Evolutionary conservation across 768 basidiomycete species (phyloP), one percentile per base, ranked within the genome.

Genomic region (Crucibulum laeve): DNA sequence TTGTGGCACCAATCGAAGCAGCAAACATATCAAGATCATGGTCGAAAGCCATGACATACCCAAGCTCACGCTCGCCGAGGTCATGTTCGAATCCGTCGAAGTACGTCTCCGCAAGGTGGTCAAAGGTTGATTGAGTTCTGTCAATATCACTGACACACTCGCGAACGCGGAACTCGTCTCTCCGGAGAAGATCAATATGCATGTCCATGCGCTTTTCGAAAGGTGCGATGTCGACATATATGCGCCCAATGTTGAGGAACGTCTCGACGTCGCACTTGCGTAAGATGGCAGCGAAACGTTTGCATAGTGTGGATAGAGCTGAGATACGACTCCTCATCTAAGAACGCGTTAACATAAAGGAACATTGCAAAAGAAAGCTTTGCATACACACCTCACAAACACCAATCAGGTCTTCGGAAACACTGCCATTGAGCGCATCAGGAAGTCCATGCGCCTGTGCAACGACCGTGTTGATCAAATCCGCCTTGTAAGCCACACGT

Each of bases 21-120:
- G 90, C 80, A 61, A 97, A 93, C 62, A 89, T 87, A 59, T 99
- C 95, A 5, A 98, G 72, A 61, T 99, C 96, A 50, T 82, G 77
- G 56, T 99, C 95, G 50, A 95, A 83, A 8, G 85, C 78, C 19
- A 82, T 65, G 1, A 86, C 79, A 55, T 88, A 84, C 1, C 88
- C 90, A 23, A 95, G 70, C 61, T 96, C 91, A 18, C 87, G 79
- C 64, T 98, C 95, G 8, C 84, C 91, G 19, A 95, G 64, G 60
- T 97, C 96, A 40, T 83, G 77, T n/a, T 90, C 85, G 50, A 83
- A 86, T 14, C 78, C 80, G 43, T 71, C 73, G 55, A 98, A 92
- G 61, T 93, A 88, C 1, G 87, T 82, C 54, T 91, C 90, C 1
- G 87, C 82, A 3, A 97, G 74, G 59, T 97, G 94, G 44, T 95